Base-by-base conservation (phyloP, 2,329 filamentous ascomycete species). In the Colletotrichum kahawae region DNA sequence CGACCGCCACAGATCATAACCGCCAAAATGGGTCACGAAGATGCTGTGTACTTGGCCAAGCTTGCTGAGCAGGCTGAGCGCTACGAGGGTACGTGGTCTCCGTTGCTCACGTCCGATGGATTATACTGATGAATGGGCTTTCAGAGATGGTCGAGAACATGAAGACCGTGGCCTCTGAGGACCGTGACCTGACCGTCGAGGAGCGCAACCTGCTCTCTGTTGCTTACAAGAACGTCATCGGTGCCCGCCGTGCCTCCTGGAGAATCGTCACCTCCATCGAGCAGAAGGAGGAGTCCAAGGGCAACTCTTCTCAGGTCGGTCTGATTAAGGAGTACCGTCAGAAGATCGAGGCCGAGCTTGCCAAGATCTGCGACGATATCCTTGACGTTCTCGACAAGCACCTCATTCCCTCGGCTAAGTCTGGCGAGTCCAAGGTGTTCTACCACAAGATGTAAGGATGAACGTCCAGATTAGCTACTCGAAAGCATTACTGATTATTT, bases 41-140 rank as follows among this genome's bases (percentile, higher is more conserved):
- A 98, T 90, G 96, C 96, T 84, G 97, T 99, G 85, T 98, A 98
- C 89, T 94, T 98, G 87, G 97, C 97, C 90, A 98, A 98, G 95
- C 95, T 99, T 88, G 97, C 97, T 86, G 97, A 99, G 94, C 97
- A 99, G 93, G 97, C 97, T 88, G 97, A 99, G 93, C 96, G 97
- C 87, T 99, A 99, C 90, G 97, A 99, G 92, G 97, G 97, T 98
- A 90, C 84, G 91, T 88, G 70, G 31, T 69, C 12, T 33, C 66
- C 43, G 51, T 59, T 54, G 54, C 67, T 56, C 31, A 27, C 27
- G 38, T 48, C 16, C 24, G 74, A 73, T 76, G 43, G 59, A 70
- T 36, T 54, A 59, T 31, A 34, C 70, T 71, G 48, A 60, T 71
- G 56, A 70, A 66, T 60, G 70, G 73, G 71, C 62, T 63, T 79